Evolutionary conservation across 768 basidiomycete species (phyloP).

Genomic region (Coprinopsis strossmayeri): DNA sequence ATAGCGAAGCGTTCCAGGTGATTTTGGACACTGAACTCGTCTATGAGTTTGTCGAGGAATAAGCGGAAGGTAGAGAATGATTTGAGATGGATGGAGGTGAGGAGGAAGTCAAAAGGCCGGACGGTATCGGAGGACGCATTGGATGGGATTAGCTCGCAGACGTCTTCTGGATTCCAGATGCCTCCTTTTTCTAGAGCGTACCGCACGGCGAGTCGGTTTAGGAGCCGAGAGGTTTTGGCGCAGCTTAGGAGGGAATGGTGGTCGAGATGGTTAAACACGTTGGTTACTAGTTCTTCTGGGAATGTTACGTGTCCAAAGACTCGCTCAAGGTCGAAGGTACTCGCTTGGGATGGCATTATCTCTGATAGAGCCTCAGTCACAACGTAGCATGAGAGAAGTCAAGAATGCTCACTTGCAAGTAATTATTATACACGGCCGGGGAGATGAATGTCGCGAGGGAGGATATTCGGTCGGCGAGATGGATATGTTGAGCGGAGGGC

Average conservation of each 20-base stretch:
- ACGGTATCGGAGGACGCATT: background rate
- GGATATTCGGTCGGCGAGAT: no score
- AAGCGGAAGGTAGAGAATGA: no score
- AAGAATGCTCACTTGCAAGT: no score
- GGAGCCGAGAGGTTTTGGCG: background rate
- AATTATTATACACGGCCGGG: no score
- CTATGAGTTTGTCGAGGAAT: background rate
- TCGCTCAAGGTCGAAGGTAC: no score
- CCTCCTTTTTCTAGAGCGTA: background rate
- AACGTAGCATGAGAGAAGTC: no score
- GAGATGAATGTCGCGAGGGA: no score
- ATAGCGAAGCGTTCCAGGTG: background rate
- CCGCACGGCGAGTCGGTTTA: background rate
- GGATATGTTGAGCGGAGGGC: no score
- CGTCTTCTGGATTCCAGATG: background rate
- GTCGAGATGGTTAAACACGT: background rate
- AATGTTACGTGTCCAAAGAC: no score
- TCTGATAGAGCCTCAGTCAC: no score
- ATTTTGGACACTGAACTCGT: background rate
- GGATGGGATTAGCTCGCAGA: background rate
- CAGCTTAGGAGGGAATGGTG: background rate
- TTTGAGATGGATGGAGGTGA: background rate
- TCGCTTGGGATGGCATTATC: no score
- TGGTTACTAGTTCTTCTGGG: background rate
- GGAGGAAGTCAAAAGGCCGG: background rate